Base-by-base conservation (phyloP, 1,139 yeast species). In the Debaryomyces psychrophilus region DNA sequence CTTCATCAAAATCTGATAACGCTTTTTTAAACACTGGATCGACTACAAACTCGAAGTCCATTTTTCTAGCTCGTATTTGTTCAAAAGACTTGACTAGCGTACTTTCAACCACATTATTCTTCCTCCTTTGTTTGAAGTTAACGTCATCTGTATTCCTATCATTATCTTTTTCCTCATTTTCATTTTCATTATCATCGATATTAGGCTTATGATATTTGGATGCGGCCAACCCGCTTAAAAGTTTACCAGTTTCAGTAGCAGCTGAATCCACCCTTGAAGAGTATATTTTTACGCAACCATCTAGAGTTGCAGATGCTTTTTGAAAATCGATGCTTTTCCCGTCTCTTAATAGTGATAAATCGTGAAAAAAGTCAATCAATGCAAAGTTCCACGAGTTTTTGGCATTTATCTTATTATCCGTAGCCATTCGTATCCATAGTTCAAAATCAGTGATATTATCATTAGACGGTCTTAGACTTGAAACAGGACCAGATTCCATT, bases 21-120 rank as follows among this genome's bases (percentile, higher is more conserved):
- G 95, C 90, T 58, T 89, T 90, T 52, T 89, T 86, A 65, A 92
- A 90, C 41, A 90, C 71, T 0, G 97, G 97, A 65, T 92, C 97
- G 40, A 89, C 85, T 8, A 84, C 77, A 28, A 87, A 68, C 56
- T 88, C 96, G 52, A 85, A 82, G 44, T 90, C 96, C 36, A 87
- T 67, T 52, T 85, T 82, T 60, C 85, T 87, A 49, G 85, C 73
- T 53, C 71, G 73, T 9, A 90, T 71, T 17, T 79, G 67, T 4
- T 79, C 83, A 58, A 86, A 86, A 17, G 76, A 75, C 4, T 26
- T 31, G 3, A 73, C 79, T 48, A 74, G 56, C 0, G 79, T 74
- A 1, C 76, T 68, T 47, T 71, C 76, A 39, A 72, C 64, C 1
- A 71, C 64, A 18, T 72, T 50, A 48, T 73, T 73, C 46, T 64